These are phyloP conservation scores for Taphrina flavorubra DNA, from an alignment of 1,139 yeast genomes.

Conservation along the genomic window DNA sequence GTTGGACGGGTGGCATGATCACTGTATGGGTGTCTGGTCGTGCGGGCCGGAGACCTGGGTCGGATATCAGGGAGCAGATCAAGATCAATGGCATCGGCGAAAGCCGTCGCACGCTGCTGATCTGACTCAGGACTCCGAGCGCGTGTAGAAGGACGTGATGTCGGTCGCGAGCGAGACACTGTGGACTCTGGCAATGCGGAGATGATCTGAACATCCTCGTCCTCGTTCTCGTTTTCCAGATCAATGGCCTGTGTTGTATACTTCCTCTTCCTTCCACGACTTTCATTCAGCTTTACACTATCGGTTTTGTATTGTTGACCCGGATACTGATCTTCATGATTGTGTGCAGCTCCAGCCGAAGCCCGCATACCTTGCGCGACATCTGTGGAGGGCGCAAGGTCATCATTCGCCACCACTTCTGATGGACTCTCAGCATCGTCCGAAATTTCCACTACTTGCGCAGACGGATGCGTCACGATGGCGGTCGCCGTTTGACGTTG, in stretches of 20 bases:
- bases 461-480: neutral
- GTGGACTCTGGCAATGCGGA: conserved; percentile 7
- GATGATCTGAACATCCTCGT: conserved; percentile 18
- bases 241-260: neutral
- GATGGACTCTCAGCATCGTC: neutral
- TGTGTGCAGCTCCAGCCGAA: no score
- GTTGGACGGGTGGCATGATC: neutral
- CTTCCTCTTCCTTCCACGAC: neutral
- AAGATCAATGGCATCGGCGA: conserved; percentile 6
- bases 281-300: no score
- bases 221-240: neutral
- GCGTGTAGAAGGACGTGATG: neutral
- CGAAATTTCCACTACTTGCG: neutral
- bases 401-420: neutral
- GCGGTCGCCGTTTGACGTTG: neutral
- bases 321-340: neutral
- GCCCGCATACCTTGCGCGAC: neutral
- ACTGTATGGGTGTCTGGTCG: neutral
- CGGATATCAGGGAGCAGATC: conserved; percentile 20
- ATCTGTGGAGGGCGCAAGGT: neutral
- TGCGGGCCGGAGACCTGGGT: neutral
- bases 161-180: neutral
- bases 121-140: neutral
- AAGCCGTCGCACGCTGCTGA: neutral
- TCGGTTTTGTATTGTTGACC: no score